A percentile compares a stretch with the other conserved stretches of the same genome.
Conservation (phyloP, 768 basidiomycete genomes). For the Agrocybe praecox region DNA sequence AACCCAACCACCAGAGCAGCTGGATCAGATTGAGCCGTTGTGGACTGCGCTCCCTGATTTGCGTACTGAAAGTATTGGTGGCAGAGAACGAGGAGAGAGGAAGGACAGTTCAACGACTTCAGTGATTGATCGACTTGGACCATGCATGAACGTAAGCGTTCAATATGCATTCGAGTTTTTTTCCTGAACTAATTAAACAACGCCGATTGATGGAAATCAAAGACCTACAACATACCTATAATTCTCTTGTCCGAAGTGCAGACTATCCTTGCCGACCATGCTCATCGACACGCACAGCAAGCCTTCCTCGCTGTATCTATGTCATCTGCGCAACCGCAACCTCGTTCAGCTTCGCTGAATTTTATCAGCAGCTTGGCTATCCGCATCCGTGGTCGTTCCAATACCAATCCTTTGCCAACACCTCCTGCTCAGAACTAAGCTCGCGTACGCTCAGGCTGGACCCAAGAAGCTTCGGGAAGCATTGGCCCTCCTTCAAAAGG, state of each 20-base stretch:
- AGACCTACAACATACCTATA: constrained; percentile 62
- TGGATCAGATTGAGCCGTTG: too few relatives aligned
- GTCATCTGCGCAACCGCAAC: background rate
- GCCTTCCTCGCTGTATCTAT: background rate
- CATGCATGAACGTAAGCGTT: constrained; percentile 59
- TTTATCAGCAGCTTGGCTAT: constrained; percentile 40
- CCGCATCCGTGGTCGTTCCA: constrained; percentile 55
- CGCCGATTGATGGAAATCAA: constrained; percentile 66
- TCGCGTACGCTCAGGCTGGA: too few relatives aligned
- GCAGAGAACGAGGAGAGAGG: background rate
- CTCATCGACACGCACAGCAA: constrained; percentile 19
- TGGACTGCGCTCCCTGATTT: background rate
- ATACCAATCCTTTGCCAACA: constrained; percentile 44
- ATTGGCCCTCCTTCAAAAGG: too few relatives aligned
- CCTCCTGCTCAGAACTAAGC: too few relatives aligned
- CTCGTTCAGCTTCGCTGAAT: constrained; percentile 47
- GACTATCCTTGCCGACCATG: constrained; percentile 48
- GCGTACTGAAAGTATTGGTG: background rate
- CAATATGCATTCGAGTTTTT: background rate
- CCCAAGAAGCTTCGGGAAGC: too few relatives aligned
- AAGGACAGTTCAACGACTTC: constrained; percentile 8
- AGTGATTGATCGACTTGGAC: too few relatives aligned
- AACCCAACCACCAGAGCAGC: background rate
- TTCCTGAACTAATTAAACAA: background rate
- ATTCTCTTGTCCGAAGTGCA: constrained; percentile 60